phyloP scores from a whole-genome alignment of 2,329 filamentous ascomycete genomes.

The Nemania abortiva region DNA sequence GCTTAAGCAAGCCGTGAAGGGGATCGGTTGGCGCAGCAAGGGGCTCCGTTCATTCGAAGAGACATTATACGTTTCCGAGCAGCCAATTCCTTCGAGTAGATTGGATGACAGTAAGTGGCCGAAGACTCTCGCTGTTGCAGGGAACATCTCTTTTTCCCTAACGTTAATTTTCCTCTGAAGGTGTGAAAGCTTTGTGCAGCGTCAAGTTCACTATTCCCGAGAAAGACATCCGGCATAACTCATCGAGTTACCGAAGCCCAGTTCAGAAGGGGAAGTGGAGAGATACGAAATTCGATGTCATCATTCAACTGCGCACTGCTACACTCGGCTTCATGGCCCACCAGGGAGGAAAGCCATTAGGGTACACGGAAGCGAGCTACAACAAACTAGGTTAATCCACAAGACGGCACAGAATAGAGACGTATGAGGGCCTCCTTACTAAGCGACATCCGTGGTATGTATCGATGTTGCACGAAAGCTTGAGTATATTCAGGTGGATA shows the following conservation, averaged over 20 bases:
- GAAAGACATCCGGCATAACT: background rate
- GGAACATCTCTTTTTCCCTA: background rate
- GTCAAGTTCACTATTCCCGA: background rate
- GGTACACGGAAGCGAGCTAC: background rate
- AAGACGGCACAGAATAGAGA: background rate
- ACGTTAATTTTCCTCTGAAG: background rate
- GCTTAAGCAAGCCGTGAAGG: background rate
- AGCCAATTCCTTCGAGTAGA: background rate
- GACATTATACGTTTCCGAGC: background rate
- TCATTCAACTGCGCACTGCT: background rate
- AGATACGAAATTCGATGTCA: background rate
- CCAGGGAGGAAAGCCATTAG: background rate
- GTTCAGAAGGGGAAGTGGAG: background rate
- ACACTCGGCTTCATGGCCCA: background rate
- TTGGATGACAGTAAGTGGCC: background rate
- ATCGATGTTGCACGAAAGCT: too few relatives aligned
- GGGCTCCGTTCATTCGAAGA: background rate
- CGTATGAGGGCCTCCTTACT: too few relatives aligned
- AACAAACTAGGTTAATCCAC: background rate
- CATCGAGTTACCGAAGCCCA: background rate
- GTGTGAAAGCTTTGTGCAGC: background rate
- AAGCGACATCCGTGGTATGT: too few relatives aligned
- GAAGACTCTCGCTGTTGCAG: background rate
- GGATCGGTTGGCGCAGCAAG: background rate
- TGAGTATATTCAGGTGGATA: too few relatives aligned